Base-by-base conservation (phyloP, 106 monocot genomes). In the Dioscorea zingiberensis region DNA sequence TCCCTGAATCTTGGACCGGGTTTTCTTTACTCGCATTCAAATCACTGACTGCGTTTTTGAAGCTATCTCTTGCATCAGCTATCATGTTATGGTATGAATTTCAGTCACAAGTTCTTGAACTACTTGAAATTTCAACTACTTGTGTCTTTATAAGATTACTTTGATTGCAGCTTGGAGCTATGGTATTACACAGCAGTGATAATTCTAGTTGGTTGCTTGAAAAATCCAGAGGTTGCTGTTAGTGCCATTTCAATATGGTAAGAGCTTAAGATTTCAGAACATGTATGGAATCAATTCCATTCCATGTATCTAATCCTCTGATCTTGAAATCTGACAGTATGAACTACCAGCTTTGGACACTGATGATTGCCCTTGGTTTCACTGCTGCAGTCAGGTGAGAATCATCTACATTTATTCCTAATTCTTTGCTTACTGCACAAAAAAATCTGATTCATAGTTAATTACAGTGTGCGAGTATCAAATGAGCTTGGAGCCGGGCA, bases 171-270 rank as follows among this genome's bases (percentile, higher is more conserved):
- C 66, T 80, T 89, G 78, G 94, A 86, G 83, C 79, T 93, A 7
- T 93, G 88, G 93, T 93, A 88, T 64, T 93, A 64, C 44, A 88
- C 88, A 14, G 93, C 93, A 23, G 78, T 88, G 60, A 85, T 93
- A 23, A 85, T 93, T 55, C 47, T 93, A 19, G 93, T 88, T 4
- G 93, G 88, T 54, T 65, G 44, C 59, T 72, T 93, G 66, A 85
- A 85, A 57, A 76, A 93, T 67, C 85, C 93, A 44, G 73, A 85
- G 26, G 68, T 88, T 58, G 70, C 76, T 74, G 76, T 93, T 49
- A 80, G 78, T 48, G 86, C 93, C 21, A 84, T 89, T 56, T 83
- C 93, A 16, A 89, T 94, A 65, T 86, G 86, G 86, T 93, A 25
- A 57, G 61, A 72, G 38, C 38, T 38, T 6, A 38, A 38, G 38